phyloP scores from a whole-genome alignment of 1,284 basidiomycete genomes.

The Farysia itapuensis region DNA sequence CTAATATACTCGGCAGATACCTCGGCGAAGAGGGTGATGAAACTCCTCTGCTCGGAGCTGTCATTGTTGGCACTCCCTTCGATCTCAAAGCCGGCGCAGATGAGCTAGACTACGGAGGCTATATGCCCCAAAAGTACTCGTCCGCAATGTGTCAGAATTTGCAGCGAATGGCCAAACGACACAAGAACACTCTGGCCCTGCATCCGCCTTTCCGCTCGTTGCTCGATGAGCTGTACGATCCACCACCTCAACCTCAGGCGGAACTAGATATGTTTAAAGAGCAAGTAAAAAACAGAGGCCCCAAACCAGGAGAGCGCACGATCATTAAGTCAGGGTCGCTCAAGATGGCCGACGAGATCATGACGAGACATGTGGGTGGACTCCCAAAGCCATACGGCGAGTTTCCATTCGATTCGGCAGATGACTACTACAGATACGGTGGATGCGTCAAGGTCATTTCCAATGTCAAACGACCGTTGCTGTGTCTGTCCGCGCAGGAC shows the following conservation, averaged over 20 bases:
- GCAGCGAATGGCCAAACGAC: constrained; percentile 54
- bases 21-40: constrained; percentile 79
- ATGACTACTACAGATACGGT: constrained; percentile 73
- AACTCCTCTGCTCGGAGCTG: constrained; percentile 71
- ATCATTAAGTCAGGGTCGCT: constrained; percentile 45
- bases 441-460: constrained; percentile 42
- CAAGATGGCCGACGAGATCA: constrained; percentile 64
- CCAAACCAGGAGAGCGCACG: constrained; percentile 10
- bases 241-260: constrained; percentile 23
- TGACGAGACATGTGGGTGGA: constrained; percentile 78
- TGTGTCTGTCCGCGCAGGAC: constrained; percentile 84
- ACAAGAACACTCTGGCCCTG: constrained; percentile 44
- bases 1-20: constrained; percentile 88
- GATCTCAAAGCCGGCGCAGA: constrained; percentile 66
- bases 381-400: constrained; percentile 60
- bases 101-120: constrained; percentile 63
- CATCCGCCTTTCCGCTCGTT: constrained; percentile 40
- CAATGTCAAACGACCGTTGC: constrained; percentile 61
- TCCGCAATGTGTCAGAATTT: constrained; percentile 81
- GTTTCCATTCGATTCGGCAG: constrained; percentile 64
- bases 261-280: constrained; percentile 29
- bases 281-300: constrained; percentile 25
- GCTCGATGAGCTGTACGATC: constrained; percentile 39
- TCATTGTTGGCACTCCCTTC: constrained; percentile 81
- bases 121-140: constrained; percentile 76